These are phyloP conservation scores for Linanthus parryae DNA, from an alignment of 148 eudicot species.

Conservation along the genomic window DNA sequence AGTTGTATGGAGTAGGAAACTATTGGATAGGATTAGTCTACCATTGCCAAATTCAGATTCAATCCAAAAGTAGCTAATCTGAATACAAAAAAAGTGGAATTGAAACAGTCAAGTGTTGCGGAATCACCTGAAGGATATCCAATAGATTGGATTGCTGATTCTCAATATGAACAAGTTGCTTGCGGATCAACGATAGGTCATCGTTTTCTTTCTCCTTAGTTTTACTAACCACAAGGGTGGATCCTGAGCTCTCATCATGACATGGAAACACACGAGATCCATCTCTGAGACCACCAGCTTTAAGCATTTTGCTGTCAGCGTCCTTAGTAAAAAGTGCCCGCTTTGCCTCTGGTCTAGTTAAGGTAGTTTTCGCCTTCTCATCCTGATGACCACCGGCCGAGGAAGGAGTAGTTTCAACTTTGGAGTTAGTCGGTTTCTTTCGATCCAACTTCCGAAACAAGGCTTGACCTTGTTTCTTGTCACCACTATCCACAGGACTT, in stretches of 20 bases:
- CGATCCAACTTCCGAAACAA: conserved; percentile 54
- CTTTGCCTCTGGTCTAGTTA: conserved; percentile 29
- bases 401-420: conserved; percentile 28
- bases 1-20: too few species aligned
- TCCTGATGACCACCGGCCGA: conserved; percentile 23
- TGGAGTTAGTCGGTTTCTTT: conserved; percentile 40
- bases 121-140: conserved; percentile 78
- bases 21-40: too few species aligned
- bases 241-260: conserved; percentile 34
- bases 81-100: not conserved
- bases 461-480: conserved; percentile 43
- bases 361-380: conserved; percentile 19
- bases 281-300: conserved; percentile 6
- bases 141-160: conserved; percentile 75
- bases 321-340: conserved; percentile 40
- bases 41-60: too few species aligned
- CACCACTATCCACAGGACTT: conserved; percentile 28
- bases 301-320: conserved; percentile 13
- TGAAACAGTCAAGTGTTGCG: not conserved
- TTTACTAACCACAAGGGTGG: conserved; percentile 34
- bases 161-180: conserved; percentile 86
- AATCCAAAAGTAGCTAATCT: too few species aligned
- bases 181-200: conserved; percentile 65
- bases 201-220: conserved; percentile 51
- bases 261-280: conserved; percentile 41